phyloP scores from a whole-genome alignment of 2,329 filamentous ascomycete genomes.

The Scedosporium aurantiacum region DNA sequence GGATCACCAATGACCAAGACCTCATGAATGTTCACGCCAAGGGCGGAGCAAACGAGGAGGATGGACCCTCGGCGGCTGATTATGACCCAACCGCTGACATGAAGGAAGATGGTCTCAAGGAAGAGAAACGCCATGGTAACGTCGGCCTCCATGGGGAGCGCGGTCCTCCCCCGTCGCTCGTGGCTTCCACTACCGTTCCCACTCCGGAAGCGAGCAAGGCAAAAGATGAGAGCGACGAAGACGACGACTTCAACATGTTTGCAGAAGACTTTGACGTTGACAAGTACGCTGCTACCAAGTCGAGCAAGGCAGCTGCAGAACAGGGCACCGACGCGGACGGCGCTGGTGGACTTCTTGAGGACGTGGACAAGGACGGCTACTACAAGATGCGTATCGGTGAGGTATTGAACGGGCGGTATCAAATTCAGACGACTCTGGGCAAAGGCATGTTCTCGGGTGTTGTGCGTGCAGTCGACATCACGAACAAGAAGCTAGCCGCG shows the following conservation, averaged over 20 bases:
- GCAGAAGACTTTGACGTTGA: slow-evolving; percentile 66
- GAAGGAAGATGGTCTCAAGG: slow-evolving; percentile 67
- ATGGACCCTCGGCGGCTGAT: slow-evolving; percentile 83
- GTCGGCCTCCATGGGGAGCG: slow-evolving; percentile 37
- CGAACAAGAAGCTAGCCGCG: slow-evolving; percentile 67
- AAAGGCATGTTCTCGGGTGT: slow-evolving; percentile 96
- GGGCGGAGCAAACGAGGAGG: slow-evolving; percentile 33
- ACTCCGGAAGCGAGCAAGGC: slow-evolving; percentile 32
- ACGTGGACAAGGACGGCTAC: slow-evolving; percentile 89
- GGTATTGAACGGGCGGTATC: slow-evolving; percentile 78
- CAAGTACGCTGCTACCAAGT: slow-evolving; percentile 47
- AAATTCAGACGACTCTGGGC: slow-evolving; percentile 76
- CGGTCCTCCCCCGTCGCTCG: slow-evolving; percentile 12
- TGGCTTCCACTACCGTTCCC: slow-evolving; percentile 1
- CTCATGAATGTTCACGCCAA: slow-evolving; percentile 50
- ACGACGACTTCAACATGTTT: slow-evolving; percentile 77
- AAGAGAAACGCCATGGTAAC: slow-evolving; percentile 52
- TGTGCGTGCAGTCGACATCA: slow-evolving; percentile 73
- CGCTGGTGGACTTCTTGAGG: slow-evolving; percentile 73
- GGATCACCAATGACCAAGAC: slow-evolving; percentile 38
- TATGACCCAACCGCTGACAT: slow-evolving; percentile 86
- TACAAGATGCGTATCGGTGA: slow-evolving; percentile 93
- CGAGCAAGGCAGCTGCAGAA: slow-evolving; percentile 24
- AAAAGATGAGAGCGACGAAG: slow-evolving; percentile 51
- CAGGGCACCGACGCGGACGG: slow-evolving; percentile 47